Evolutionary conservation across 768 basidiomycete genomes (phyloP), one percentile per base, ranked within the genome.

Genomic region (Pulveroboletus sp.): DNA sequence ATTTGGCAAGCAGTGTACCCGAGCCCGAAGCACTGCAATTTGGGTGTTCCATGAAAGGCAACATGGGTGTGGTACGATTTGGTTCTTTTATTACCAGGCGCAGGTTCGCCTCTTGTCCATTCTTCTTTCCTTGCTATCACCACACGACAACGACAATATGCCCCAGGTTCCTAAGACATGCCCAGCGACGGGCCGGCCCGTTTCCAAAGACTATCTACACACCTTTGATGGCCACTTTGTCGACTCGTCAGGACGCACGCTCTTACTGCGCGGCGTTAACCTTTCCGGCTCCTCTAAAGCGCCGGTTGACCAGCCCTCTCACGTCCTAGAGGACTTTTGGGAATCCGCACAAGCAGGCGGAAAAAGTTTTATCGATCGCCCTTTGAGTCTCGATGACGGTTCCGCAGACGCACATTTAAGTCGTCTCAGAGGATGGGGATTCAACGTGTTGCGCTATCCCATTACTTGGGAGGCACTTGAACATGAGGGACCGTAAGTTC

Each of bases 381-480:
- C 94, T 0, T 71, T 99, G 5, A 82, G 87, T 52, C 70, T 97
- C 38, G 90, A 94, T 24, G 89, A 94, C 59, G 86, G 86, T 16
- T 82, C 81, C 8, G 90, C 90, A 5, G 86, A 97, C 69, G 76
- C 86, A 14, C 94, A 98, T 58, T 74, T 99, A 0, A 76, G 82
- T 4, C 75, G 97, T n/a, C 70, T 99, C 24, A 76, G 78, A 51
- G 87, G 87, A 0, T 99, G 94, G 95, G 97, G 97, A 0, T 98
- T 93, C 70, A 97, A 92, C 60, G 73, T 87, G 62, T 69, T 98
- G 16, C 73, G 85, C 35, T 83, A 84, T 68, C 78, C 90, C 9
- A 77, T 97, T n/a, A 85, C 90, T 1, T 99, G 97, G 97, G 97
- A 99, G 63, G 78, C 90, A 0, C 68, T 99, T 14, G 97, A 98